Evolutionary conservation across 2,329 filamentous ascomycete species (phyloP).

Genomic region (Nemania bipapillata): DNA sequence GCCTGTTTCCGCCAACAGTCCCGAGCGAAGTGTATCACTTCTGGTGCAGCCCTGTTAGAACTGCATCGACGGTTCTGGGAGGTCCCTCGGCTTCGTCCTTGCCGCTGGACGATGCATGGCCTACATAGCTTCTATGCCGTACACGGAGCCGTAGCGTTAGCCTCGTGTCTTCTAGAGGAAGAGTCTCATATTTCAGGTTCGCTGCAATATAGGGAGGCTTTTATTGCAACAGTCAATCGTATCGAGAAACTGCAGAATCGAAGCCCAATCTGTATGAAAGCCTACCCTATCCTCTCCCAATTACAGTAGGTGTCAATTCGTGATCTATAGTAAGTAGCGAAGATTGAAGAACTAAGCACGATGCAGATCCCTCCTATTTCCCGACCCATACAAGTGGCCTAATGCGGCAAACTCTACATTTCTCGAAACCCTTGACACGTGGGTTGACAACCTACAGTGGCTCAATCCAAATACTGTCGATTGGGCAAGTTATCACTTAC

Average conservation of each 20-base stretch:
- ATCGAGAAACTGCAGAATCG: conserved; percentile 23
- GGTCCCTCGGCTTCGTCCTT: conserved; percentile 24
- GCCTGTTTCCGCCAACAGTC: conserved; percentile 31
- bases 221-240: conserved; percentile 21
- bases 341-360: conserved; percentile 4
- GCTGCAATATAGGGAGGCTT: conserved; percentile 25
- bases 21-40: conserved; percentile 24
- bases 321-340: not conserved
- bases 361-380: conserved; percentile 24
- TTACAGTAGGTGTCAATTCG: conserved; percentile 18
- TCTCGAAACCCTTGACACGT: conserved; percentile 32
- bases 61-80: conserved; percentile 27
- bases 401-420: conserved; percentile 27
- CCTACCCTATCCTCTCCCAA: conserved; percentile 32
- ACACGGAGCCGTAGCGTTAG: conserved; percentile 28
- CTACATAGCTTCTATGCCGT: conserved; percentile 29
- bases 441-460: conserved; percentile 34
- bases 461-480: conserved; percentile 28
- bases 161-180: conserved; percentile 31
- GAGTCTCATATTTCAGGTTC: conserved; percentile 21
- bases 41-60: conserved; percentile 26
- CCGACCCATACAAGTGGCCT: conserved; percentile 22
- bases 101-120: conserved; percentile 31
- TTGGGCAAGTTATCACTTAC: conserved; percentile 22
- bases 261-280: conserved; percentile 32